Evolutionary conservation across 805 yeast genomes (phyloP), one percentile per base, ranked within the genome.

Genomic region (Hanseniaspora clermontiae): DNA sequence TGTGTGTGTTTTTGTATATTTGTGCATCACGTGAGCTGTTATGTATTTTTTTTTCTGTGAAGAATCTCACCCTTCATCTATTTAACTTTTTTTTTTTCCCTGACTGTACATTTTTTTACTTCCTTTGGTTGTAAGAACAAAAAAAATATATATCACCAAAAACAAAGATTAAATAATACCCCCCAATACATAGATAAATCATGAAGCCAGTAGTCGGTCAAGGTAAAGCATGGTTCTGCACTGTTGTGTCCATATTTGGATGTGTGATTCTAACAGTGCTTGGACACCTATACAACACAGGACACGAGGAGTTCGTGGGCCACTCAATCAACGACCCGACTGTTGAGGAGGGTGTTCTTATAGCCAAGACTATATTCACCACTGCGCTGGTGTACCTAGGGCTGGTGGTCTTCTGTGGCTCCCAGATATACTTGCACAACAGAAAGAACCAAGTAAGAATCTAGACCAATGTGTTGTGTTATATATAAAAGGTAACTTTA

Each of bases 221-320:
- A 50, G 86, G 82, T 31, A 83, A 87, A 65, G 97, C 98, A 27
- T 91, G 95, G 87, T 88, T 87, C 70, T 91, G 98, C 69, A 91
- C 97, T 47, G 78, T 91, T 43, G 75, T 93, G 47, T 89, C 97
- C 51, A 89, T 93, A 15, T 91, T 91, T 68, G 98, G 95, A 58
- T 82, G 91, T 37, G 84, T 88, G 48, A 93, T 91, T 57, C 78
- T 91, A 49, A 77, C 95, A 11, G 85, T 87, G 57, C 79, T 91
- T 63, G 98, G 95, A 19, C 79, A 81, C 62, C 76, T 91, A 60
- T 91, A 93, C 74, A 75, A 84, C 62, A 74, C 73, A 38, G 86
- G 82, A 61, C 95, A 87, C 68, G 97, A 91, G 72, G 77, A 95
- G 20, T 83, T 91, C 85, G 83, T 89, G 73, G 98, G 98, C 5